Evolutionary conservation across 2,329 filamentous ascomycete genomes (phyloP).

Genomic region (Dactylellina drechsleri): DNA sequence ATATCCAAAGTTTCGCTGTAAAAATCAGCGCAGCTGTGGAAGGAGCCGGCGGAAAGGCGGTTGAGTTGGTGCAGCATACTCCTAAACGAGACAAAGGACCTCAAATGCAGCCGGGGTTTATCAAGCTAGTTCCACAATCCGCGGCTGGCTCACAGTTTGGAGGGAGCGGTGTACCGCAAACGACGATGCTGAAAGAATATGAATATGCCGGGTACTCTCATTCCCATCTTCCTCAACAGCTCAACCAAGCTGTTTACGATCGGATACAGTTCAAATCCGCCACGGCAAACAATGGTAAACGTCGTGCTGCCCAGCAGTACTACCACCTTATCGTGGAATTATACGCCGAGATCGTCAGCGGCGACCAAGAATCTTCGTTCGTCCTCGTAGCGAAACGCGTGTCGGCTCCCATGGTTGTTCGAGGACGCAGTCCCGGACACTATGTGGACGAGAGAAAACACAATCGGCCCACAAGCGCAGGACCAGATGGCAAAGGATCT

Average conservation of each 20-base stretch:
- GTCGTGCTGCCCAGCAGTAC: conserved; percentile 88
- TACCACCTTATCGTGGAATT: conserved; percentile 91
- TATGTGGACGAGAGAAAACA: conserved; percentile 77
- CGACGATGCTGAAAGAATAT: conserved; percentile 61
- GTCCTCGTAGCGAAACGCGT: conserved; percentile 77
- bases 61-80: conserved; percentile 89
- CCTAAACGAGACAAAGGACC: conserved; percentile 91
- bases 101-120: conserved; percentile 75
- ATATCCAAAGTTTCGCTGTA: conserved; percentile 71
- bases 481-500: conserved; percentile 66
- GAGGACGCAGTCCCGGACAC: conserved; percentile 82
- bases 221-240: conserved; percentile 61
- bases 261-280: conserved; percentile 94
- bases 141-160: conserved; percentile 59
- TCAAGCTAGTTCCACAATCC: conserved; percentile 75
- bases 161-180: conserved; percentile 35
- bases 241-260: conserved; percentile 71
- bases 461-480: conserved; percentile 74
- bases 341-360: conserved; percentile 72
- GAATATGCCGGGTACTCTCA: conserved; percentile 58
- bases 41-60: conserved; percentile 76
- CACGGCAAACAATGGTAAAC: conserved; percentile 91
- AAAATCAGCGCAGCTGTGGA: conserved; percentile 82
- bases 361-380: conserved; percentile 67
- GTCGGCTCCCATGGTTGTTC: conserved; percentile 86